Percentiles rank a stretch among this genome's conserved stretches.
Evolutionary conservation across 176 grass and related monocot species (phyloP).

Genomic region (Aegilops bicornis): DNA sequence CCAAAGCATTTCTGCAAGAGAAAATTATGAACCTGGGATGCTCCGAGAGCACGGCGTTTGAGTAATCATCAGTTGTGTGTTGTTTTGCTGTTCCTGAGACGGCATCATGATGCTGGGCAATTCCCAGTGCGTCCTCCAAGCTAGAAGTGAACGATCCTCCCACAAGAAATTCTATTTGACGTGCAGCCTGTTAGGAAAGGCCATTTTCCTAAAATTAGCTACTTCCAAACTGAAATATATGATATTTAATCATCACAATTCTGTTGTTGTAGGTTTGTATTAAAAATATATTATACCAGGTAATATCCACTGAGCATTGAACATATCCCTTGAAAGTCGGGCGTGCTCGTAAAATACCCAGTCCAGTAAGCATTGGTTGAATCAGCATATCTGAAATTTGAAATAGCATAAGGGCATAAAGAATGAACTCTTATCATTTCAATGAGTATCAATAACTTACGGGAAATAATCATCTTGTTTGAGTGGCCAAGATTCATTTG

Average conservation of each 20-base stretch:
- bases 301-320: conserved; percentile 75
- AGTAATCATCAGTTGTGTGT: conserved; percentile 86
- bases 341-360: conserved; percentile 87
- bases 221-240: neutral
- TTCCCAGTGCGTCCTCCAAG: conserved; percentile 79
- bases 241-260: neutral
- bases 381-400: conserved; percentile 78
- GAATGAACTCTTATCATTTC: conserved; percentile 1
- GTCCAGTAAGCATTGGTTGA: conserved; percentile 89
- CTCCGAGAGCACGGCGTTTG: conserved; percentile 77
- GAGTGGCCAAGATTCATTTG: conserved; percentile 80
- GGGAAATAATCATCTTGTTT: conserved; percentile 95
- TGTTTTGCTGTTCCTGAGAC: conserved; percentile 82
- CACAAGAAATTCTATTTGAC: conserved; percentile 76
- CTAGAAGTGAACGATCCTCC: conserved; percentile 65
- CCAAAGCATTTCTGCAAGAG: neutral
- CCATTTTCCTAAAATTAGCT: neutral
- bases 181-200: conserved; percentile 62
- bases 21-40: conserved; percentile 47
- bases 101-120: conserved; percentile 93
- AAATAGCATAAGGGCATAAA: conserved; percentile 10
- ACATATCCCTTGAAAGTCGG: conserved; percentile 86
- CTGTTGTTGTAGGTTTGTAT: neutral
- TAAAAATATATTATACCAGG: conserved; percentile 47
- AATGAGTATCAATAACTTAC: conserved; percentile 37